phyloP scores from a whole-genome alignment of 2,329 filamentous ascomycete genomes.

The Aspergillus proliferans region DNA sequence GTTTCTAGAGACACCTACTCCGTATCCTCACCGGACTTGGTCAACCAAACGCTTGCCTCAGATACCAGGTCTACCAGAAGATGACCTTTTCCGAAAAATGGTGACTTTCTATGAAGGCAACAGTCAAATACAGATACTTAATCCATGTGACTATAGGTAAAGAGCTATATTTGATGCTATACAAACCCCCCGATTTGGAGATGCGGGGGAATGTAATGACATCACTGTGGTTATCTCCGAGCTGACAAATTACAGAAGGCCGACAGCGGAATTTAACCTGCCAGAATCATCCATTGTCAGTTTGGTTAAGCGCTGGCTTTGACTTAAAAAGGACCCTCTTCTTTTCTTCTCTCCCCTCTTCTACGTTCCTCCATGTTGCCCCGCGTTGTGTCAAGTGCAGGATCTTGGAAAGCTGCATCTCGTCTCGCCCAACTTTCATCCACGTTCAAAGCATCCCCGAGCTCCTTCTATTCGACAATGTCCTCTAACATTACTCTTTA shows the following conservation, averaged over 20 bases:
- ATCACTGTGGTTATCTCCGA: neutral
- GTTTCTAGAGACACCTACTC: too few species aligned
- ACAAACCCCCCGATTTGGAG: neutral
- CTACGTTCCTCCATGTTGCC: neutral
- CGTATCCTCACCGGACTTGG: too few species aligned
- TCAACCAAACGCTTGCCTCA: too few species aligned
- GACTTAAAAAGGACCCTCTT: neutral
- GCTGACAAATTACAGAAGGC: neutral
- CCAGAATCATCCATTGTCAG: neutral
- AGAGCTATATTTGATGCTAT: neutral
- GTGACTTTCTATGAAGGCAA: too few species aligned
- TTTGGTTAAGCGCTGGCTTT: neutral
- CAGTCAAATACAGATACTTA: neutral
- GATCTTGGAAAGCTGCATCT: neutral
- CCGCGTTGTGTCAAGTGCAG: neutral
- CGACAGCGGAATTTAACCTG: neutral
- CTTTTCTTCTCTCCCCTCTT: neutral
- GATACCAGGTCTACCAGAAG: too few species aligned
- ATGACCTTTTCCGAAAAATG: too few species aligned
- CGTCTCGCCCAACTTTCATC: neutral
- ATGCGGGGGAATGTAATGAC: neutral
- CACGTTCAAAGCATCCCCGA: neutral
- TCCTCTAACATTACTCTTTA: conserved; percentile 25
- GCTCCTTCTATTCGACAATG: conserved; percentile 11
- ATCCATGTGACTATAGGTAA: neutral